Percentiles rank a stretch among this genome's conserved stretches.
Conservation (phyloP, 371 early-diverging fungal species). For the Apophysomyces sp. region DNA sequence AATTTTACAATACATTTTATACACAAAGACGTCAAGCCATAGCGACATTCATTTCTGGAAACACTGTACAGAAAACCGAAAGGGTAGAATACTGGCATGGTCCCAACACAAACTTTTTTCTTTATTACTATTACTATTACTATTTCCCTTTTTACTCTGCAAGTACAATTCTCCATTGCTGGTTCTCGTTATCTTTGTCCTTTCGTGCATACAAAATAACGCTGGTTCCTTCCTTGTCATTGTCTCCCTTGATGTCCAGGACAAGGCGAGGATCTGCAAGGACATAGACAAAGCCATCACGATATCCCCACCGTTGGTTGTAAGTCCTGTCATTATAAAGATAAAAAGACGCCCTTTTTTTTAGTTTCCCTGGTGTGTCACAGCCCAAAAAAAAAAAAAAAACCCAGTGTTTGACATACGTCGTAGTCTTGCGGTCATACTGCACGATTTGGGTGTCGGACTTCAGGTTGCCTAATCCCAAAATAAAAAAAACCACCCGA, state of each 20-base stretch:
- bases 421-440: conserved; percentile 40
- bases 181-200: conserved; percentile 29
- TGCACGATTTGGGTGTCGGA: conserved; percentile 28
- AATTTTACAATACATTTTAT: too few species aligned
- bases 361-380: background rate
- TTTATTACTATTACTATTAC: background rate
- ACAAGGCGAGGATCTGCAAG: conserved; percentile 45
- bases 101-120: too few species aligned
- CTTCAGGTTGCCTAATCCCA: conserved; percentile 29
- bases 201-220: conserved; percentile 42
- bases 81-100: too few species aligned
- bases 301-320: conserved; percentile 45
- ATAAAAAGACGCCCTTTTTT: background rate
- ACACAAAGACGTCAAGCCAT: too few species aligned
- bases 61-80: too few species aligned
- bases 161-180: conserved; percentile 34
- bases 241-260: conserved; percentile 36
- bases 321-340: conserved; percentile 24
- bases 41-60: too few species aligned
- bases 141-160: background rate
- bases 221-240: conserved; percentile 31
- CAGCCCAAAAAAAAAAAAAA: background rate
- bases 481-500: background rate
- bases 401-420: conserved; percentile 12
- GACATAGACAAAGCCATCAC: conserved; percentile 44